phyloP scores from a whole-genome alignment of 225 moss, liverwort and hornwort genomes.

The Thuidium tamariscinum region DNA sequence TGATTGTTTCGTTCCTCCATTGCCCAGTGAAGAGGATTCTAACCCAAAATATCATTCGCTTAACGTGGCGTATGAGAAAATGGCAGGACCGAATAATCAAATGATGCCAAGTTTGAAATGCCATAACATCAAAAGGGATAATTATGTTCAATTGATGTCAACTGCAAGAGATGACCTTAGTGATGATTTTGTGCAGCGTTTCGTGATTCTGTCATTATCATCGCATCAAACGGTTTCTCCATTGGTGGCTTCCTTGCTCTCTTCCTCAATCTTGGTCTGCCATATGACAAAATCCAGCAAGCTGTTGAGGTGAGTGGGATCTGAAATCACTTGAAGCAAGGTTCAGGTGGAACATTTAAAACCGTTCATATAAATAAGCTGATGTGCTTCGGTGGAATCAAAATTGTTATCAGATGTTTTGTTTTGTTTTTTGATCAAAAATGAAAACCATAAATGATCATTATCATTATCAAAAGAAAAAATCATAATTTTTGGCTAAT shows the following conservation, averaged over 20 bases:
- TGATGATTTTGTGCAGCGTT: conserved; percentile 30
- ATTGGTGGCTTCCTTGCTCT: conserved; percentile 25
- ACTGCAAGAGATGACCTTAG: conserved; percentile 6
- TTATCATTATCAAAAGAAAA: neutral
- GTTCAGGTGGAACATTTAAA: neutral
- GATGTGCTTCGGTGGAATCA: neutral
- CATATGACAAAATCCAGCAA: neutral
- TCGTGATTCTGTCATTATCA: conserved; percentile 45
- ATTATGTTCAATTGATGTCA: neutral
- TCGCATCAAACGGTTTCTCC: conserved; percentile 49
- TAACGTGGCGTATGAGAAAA: too few relatives aligned
- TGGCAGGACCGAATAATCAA: too few relatives aligned
- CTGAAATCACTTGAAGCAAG: neutral
- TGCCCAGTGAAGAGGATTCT: neutral
- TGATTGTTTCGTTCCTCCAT: neutral
- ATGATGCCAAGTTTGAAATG: neutral
- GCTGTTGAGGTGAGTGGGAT: neutral
- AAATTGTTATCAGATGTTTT: neutral
- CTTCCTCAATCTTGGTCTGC: neutral
- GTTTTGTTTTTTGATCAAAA: neutral
- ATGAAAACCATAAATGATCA: neutral
- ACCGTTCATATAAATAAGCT: neutral
- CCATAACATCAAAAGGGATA: neutral
- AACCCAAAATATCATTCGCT: neutral
- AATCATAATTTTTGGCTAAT: neutral